Evolutionary conservation across 2,329 filamentous ascomycete species (phyloP), one percentile per base, ranked within the genome.

Genomic region (Trichophyton schoenleinii): DNA sequence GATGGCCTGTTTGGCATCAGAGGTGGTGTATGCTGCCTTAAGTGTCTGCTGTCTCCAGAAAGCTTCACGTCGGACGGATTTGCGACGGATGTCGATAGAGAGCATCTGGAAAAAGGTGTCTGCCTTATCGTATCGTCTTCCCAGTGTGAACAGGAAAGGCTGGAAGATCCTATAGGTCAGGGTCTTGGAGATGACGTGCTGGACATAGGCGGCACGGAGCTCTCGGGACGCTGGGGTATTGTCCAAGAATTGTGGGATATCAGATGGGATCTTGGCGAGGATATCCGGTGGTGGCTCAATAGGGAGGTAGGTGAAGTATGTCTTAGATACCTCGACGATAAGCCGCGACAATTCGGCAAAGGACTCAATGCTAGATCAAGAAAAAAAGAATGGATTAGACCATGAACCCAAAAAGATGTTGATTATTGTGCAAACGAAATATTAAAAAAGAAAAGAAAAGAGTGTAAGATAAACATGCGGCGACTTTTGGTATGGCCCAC

Each of bases 11-110:
- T 83, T 83, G 1, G 80, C 81, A 62, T 80, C 79, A 1, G 78
- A 79, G 41, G 79, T 78, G 4, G 80, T 82, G 68, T 82, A 83
- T 7, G 80, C 79, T 18, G 81, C 80, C 63, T 80, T 79, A 13
- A 83, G 75, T 1, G 81, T 83, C 64, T 83, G 80, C 61, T 82
- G 80, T 60, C 81, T 74, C 81, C 81, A 83, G 62, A 82, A 79
- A 3, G 81, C 79, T 67, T 83, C 81, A 61, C 80, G 79, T 8
- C 80, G 75, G 20, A 80, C 78, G 60, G 79, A 82, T 66, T 83
- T 83, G 60, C 78, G 77, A 38, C 80, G 78, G 59, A 83, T 81
- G 59, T 82, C 78, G 66, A 78, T 77, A 34, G 81, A 82, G 63
- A 83, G 75, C 63, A 79, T 78, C 61, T 78, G 73, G 69, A 83